These are phyloP conservation scores for Lipomyces anomalus DNA, from an alignment of 805 yeast species.

Conservation along the genomic window DNA sequence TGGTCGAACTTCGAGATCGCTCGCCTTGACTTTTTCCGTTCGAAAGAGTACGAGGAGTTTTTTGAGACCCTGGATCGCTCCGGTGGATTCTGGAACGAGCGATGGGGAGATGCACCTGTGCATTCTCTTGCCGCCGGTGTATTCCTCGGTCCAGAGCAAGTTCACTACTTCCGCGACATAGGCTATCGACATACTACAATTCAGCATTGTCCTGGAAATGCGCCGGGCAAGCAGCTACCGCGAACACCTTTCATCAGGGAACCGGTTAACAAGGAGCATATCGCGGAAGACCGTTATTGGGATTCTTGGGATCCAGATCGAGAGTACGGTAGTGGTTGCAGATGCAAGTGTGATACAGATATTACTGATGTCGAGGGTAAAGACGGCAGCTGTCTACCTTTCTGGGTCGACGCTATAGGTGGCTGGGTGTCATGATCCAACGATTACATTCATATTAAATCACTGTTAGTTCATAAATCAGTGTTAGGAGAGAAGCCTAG, in stretches of 20 bases:
- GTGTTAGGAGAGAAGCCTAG: too few relatives aligned
- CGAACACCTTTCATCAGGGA: conserved; percentile 34
- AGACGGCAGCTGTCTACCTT: conserved; percentile 32
- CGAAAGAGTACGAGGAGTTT: conserved; percentile 58
- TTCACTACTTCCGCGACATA: conserved; percentile 88
- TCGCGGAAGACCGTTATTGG: conserved; percentile 39
- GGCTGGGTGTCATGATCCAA: conserved; percentile 26
- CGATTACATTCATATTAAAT: too few relatives aligned
- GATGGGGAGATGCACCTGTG: conserved; percentile 98
- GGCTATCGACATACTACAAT: conserved; percentile 81
- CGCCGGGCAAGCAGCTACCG: conserved; percentile 46
- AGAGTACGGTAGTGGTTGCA: conserved; percentile 65
- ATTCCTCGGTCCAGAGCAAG: conserved; percentile 58
- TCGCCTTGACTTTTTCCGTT: conserved; percentile 64
- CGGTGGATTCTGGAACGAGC: conserved; percentile 81
- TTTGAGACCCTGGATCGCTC: conserved; percentile 61
- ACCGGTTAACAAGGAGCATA: conserved; percentile 32
- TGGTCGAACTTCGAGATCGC: conserved; percentile 92
- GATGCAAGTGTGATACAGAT: conserved; percentile 70
- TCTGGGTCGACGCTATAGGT: conserved; percentile 33
- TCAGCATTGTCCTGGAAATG: conserved; percentile 76
- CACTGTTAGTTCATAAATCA: too few relatives aligned
- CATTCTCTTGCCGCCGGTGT: conserved; percentile 83
- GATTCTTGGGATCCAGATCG: conserved; percentile 35
- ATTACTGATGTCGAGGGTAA: conserved; percentile 33